phyloP scores from a whole-genome alignment of 306 rosid genomes.

The Vigna hirtella region DNA sequence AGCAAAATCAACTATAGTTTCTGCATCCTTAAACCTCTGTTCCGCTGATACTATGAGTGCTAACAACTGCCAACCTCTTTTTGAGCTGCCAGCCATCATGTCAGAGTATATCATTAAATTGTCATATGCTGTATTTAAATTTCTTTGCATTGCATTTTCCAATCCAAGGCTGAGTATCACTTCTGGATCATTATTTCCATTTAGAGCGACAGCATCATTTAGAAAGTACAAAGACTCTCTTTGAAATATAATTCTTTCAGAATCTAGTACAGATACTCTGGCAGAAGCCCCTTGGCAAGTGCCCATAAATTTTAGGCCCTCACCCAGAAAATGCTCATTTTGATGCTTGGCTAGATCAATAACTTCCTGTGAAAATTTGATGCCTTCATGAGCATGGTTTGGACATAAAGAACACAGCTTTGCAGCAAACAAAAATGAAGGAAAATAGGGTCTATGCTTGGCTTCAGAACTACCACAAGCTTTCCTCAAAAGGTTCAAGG shows the following conservation, averaged over 20 bases:
- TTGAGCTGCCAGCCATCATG: constrained; percentile 68
- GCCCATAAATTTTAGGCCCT: constrained; percentile 73
- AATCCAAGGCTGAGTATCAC: constrained; percentile 65
- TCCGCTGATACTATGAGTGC: constrained; percentile 85
- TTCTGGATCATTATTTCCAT: constrained; percentile 61
- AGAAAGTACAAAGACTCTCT: constrained; percentile 70
- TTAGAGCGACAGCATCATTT: constrained; percentile 52
- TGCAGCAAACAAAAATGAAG: constrained; percentile 75
- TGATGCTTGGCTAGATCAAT: constrained; percentile 56
- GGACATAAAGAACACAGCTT: constrained; percentile 75
- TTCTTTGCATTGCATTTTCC: constrained; percentile 88
- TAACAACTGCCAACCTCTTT: constrained; percentile 74
- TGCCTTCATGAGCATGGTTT: constrained; percentile 65
- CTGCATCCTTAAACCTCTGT: constrained; percentile 77
- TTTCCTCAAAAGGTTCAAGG: constrained; percentile 78
- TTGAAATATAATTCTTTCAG: constrained; percentile 69
- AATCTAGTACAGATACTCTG: constrained; percentile 75
- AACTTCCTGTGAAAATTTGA: constrained; percentile 56
- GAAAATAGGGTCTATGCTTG: constrained; percentile 62
- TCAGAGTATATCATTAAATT: constrained; percentile 67
- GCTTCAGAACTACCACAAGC: constrained; percentile 80
- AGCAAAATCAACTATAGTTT: constrained; percentile 80
- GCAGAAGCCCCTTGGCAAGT: constrained; percentile 79
- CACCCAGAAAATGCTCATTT: constrained; percentile 64
- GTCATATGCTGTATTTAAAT: constrained; percentile 68